These are phyloP conservation scores for Phoma sp. DNA, from an alignment of 2,329 filamentous ascomycete genomes.

Conservation along the genomic window DNA sequence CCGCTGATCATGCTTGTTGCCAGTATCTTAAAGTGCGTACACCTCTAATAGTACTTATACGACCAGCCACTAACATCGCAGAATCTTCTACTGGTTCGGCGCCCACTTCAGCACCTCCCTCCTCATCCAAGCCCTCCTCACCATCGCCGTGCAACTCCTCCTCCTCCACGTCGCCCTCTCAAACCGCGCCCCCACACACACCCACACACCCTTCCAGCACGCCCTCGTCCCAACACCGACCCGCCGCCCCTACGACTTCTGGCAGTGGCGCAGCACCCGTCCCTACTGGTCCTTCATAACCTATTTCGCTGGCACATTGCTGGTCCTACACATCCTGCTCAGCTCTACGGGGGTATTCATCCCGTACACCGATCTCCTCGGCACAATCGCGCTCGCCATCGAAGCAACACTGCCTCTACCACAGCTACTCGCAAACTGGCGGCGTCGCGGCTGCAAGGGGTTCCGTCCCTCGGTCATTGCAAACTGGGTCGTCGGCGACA, in stretches of 20 bases:
- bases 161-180: slow-evolving; percentile 68
- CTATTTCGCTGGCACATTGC: slow-evolving; percentile 69
- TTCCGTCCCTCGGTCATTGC: slow-evolving; percentile 78
- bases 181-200: slow-evolving; percentile 58
- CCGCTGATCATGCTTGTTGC: slow-evolving; percentile 72
- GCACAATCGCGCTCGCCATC: slow-evolving; percentile 77
- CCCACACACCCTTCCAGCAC: slow-evolving; percentile 67
- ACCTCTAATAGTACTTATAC: too few species aligned
- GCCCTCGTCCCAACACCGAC: slow-evolving; percentile 40
- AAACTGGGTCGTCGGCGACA: slow-evolving; percentile 81
- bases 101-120: slow-evolving; percentile 66
- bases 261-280: slow-evolving; percentile 78
- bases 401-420: slow-evolving; percentile 84
- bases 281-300: slow-evolving; percentile 83
- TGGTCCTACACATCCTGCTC: slow-evolving; percentile 72
- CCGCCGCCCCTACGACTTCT: slow-evolving; percentile 76
- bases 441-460: slow-evolving; percentile 74
- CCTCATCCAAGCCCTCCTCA: slow-evolving; percentile 66
- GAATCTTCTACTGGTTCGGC: slow-evolving; percentile 72
- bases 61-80: too few species aligned
- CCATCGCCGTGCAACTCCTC: slow-evolving; percentile 65
- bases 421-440: slow-evolving; percentile 76
- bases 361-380: slow-evolving; percentile 72
- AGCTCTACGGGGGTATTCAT: slow-evolving; percentile 66
- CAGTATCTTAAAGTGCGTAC: slow-evolving; percentile 65